phyloP scores from a whole-genome alignment of 768 basidiomycete genomes.

The Suillus brevipes region DNA sequence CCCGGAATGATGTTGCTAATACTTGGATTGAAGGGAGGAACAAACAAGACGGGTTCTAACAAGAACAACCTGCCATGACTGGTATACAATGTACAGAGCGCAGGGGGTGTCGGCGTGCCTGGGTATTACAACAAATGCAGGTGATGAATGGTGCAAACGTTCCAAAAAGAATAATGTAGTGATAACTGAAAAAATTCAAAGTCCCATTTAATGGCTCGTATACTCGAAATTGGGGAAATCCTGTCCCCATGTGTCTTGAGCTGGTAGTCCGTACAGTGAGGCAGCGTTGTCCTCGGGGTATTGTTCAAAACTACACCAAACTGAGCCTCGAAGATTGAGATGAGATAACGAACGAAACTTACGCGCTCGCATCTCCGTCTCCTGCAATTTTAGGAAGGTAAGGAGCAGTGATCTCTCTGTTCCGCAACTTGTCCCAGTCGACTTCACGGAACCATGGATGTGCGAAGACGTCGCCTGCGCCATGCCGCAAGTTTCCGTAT shows the following conservation, averaged over 20 bases:
- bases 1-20: constrained; percentile 14
- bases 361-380: constrained; percentile 96
- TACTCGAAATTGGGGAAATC: constrained; percentile 84
- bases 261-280: constrained; percentile 56
- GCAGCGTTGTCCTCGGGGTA: constrained; percentile 76
- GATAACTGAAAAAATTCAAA: constrained; percentile 10
- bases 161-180: constrained; percentile 11
- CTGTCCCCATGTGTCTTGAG: constrained; percentile 60
- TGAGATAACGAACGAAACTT: constrained; percentile 34
- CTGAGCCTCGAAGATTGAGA: constrained; percentile 9
- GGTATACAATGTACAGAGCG: constrained; percentile 8
- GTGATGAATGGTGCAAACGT: constrained; percentile 6
- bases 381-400: constrained; percentile 90
- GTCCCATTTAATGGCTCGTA: constrained; percentile 30
- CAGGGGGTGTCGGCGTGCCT: constrained; percentile 1
- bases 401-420: constrained; percentile 90
- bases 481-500: constrained; percentile 86
- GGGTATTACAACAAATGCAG: constrained; percentile 16
- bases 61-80: background rate
- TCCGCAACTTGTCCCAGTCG: constrained; percentile 79
- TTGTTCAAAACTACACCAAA: constrained; percentile 59
- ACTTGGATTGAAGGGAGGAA: background rate
- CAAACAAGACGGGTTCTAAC: constrained; percentile 15
- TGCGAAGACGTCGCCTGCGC: constrained; percentile 87
- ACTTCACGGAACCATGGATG: constrained; percentile 96